Conservation (phyloP, 1,284 basidiomycete genomes). For the Xerocomus amazonicus region DNA sequence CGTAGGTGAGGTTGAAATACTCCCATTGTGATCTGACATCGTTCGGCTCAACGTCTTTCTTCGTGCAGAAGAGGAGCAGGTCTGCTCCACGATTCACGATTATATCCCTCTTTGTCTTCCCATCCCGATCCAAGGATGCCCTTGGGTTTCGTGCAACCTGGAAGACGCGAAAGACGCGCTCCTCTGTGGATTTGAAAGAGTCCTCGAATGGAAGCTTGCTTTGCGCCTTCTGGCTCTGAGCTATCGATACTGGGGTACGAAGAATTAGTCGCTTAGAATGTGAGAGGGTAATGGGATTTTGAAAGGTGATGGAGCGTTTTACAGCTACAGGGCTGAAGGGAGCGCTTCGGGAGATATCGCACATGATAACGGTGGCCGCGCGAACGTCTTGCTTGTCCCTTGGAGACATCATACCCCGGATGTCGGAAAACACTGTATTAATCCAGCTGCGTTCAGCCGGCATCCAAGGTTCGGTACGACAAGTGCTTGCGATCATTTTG, state of each 20-base stretch:
- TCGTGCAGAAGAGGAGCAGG: constrained; percentile 27
- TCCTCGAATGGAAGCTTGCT: constrained; percentile 21
- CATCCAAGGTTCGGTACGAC: constrained; percentile 19
- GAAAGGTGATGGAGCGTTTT: constrained; percentile 18
- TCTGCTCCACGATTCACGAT: constrained; percentile 22
- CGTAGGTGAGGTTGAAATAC: constrained; percentile 23
- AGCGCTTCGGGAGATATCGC: constrained; percentile 14
- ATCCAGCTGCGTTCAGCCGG: constrained; percentile 18
- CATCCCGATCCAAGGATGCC: neutral
- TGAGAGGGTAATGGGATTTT: constrained; percentile 13
- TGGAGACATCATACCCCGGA: constrained; percentile 22
- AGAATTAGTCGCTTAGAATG: constrained; percentile 8
- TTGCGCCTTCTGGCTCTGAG: neutral
- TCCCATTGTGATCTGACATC: constrained; percentile 24
- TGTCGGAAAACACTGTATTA: constrained; percentile 18
- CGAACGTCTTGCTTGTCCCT: neutral
- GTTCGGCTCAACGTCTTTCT: neutral
- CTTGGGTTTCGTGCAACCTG: constrained; percentile 13
- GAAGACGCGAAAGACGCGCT: constrained; percentile 20
- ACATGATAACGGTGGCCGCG: constrained; percentile 24
- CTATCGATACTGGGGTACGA: constrained; percentile 15
- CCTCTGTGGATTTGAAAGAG: constrained; percentile 17
- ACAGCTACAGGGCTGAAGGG: neutral
- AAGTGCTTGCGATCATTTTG: constrained; percentile 19
- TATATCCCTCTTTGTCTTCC: constrained; percentile 5